Base-by-base conservation (phyloP, 257 asterid species). In the Striga asiatica region DNA sequence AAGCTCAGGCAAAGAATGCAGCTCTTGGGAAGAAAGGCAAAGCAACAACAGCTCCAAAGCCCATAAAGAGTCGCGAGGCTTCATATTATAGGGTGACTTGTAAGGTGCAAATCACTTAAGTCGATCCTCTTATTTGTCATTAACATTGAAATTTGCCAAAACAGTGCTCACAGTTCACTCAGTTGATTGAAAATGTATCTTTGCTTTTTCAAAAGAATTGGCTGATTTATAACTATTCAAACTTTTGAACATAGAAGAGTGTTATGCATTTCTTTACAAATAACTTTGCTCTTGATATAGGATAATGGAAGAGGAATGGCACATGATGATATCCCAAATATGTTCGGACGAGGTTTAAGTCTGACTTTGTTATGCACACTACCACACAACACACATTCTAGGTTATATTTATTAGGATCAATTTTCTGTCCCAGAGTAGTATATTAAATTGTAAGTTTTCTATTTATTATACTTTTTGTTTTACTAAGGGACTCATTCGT, bases 241-340 rank as follows among this genome's bases (percentile, higher is more conserved):
- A 6, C 2, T 66, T 61, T 55, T 57, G 59, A 53, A 49, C 35
- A 25, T 9, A 49, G 34, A 32, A 32, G 20, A 17, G 52, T 37
- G 24, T 20, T 27, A 28, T 38, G 12, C 32, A 37, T 25, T 59
- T 67, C 54, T 54, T 35, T 31, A 52, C 13, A 22, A 51, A 28
- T 54, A 52, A 22, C 43, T 61, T 41, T 22, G 68, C 64, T 70
- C 42, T 61, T 62, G 20, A 38, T 77, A 46, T 67, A 88, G 94
- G 96, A 88, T 74, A 88, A 88, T 69, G 96, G 96, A 71, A 81
- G 80, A 68, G 96, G 96, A 75, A 88, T 88, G 96, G 88, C 96
- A 16, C 94, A 88, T 58, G 96, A 88, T 61, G 96, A 88, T 78
- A 88, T 88, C 62, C 96, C 96, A 19, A 84, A 88, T 72, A 88